A percentile compares a stretch with the other conserved stretches of the same genome.
These are phyloP conservation scores for Dendrobium nobile DNA, from an alignment of 106 monocot genomes.

Conservation along the genomic window DNA sequence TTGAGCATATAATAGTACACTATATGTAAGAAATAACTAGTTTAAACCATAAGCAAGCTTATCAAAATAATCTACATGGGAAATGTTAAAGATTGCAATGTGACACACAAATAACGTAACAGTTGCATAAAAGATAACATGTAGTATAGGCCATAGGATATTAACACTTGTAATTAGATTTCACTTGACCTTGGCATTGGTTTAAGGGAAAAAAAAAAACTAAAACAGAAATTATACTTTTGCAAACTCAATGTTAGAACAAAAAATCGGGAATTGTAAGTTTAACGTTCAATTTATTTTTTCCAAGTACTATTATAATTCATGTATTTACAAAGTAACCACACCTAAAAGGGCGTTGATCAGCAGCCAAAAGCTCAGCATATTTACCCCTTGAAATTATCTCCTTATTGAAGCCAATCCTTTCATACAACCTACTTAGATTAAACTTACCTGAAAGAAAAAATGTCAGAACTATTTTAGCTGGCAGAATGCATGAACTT, in stretches of 20 bases:
- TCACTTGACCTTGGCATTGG: neutral
- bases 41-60: neutral
- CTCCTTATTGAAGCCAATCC: slow-evolving; percentile 85
- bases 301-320: neutral
- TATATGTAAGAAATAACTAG: neutral
- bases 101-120: neutral
- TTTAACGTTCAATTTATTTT: neutral
- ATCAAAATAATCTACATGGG: neutral
- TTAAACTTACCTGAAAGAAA: slow-evolving; percentile 57
- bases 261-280: neutral
- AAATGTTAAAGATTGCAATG: neutral
- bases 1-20: neutral
- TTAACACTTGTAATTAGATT: neutral
- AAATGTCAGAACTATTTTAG: slow-evolving; percentile 9
- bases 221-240: neutral
- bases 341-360: slow-evolving; percentile 85
- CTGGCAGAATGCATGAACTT: neutral
- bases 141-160: neutral
- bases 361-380: slow-evolving; percentile 81
- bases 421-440: slow-evolving; percentile 84
- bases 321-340: neutral
- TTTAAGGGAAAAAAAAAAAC: neutral
- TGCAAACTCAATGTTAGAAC: neutral
- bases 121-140: neutral
- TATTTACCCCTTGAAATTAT: slow-evolving; percentile 84